Evolutionary conservation across 2,329 filamentous ascomycete species (phyloP).

Genomic region (Cladosporium halotolerans): DNA sequence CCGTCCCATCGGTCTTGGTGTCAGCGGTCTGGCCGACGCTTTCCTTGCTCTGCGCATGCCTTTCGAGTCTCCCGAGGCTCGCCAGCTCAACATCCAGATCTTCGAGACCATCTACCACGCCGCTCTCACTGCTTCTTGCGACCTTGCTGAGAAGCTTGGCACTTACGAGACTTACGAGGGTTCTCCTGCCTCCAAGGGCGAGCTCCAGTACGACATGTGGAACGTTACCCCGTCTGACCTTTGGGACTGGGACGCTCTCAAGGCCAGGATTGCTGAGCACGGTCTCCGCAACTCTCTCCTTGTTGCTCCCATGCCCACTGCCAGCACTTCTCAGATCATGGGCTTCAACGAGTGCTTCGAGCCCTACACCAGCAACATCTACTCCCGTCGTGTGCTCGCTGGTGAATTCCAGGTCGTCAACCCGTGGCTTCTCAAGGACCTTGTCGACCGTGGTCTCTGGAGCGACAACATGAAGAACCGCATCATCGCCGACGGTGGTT

Average conservation of each 20-base stretch:
- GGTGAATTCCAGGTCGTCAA: conserved; percentile 99
- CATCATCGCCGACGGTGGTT: conserved; percentile 94
- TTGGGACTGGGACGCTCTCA: conserved; percentile 91
- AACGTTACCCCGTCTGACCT: conserved; percentile 85
- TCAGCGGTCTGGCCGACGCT: conserved; percentile 94
- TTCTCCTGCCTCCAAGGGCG: conserved; percentile 87
- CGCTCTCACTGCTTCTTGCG: conserved; percentile 79
- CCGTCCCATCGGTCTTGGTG: conserved; percentile 90
- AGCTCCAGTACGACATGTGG: conserved; percentile 99
- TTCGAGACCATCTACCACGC: conserved; percentile 99
- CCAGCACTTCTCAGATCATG: conserved; percentile 93
- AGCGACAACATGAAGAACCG: conserved; percentile 99
- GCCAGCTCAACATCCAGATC: conserved; percentile 92
- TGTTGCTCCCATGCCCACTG: conserved; percentile 95
- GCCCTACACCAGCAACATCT: conserved; percentile 99
- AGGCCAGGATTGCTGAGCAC: conserved; percentile 84
- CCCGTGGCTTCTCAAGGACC: conserved; percentile 95
- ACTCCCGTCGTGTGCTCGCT: conserved; percentile 93
- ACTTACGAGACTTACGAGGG: conserved; percentile 87
- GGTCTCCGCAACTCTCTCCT: conserved; percentile 94
- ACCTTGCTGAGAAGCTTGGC: conserved; percentile 76
- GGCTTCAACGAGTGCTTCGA: conserved; percentile 99
- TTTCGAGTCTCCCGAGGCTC: conserved; percentile 92
- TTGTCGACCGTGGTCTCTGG: conserved; percentile 97
- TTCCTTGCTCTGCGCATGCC: conserved; percentile 95